These are phyloP conservation scores for Pneumocystis sp. DNA, from an alignment of 1,139 yeast species.

Conservation along the genomic window DNA sequence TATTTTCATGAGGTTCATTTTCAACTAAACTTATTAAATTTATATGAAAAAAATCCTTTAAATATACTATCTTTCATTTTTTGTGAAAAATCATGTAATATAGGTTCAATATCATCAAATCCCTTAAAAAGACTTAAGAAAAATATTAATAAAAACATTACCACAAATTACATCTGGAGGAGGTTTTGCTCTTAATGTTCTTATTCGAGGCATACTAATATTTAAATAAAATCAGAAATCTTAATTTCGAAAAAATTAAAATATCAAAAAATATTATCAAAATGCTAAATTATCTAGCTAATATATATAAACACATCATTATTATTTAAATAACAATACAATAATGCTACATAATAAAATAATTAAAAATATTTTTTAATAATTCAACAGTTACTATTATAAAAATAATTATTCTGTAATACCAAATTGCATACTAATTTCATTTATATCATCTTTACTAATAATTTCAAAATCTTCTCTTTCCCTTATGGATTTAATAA, in stretches of 20 bases:
- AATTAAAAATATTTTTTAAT: background rate
- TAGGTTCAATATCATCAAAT: conserved; percentile 53
- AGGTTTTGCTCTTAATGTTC: conserved; percentile 30
- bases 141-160: background rate
- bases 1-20: conserved; percentile 21
- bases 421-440: background rate
- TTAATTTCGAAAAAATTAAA: background rate
- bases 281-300: background rate
- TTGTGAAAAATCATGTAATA: conserved; percentile 45
- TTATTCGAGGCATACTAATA: conserved; percentile 30
- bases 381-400: background rate
- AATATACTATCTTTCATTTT: conserved; percentile 46
- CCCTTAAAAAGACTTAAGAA: conserved; percentile 51
- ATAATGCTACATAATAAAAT: background rate
- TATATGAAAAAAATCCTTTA: background rate
- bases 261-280: background rate
- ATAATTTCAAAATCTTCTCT: background rate
- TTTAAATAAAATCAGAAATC: background rate
- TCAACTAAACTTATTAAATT: conserved; percentile 7
- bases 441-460: background rate
- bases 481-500: background rate
- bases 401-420: background rate
- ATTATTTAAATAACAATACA: background rate
- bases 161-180: background rate
- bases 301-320: background rate